phyloP scores from a whole-genome alignment of 2,329 filamentous ascomycete species.

The Macrophomina tecta region DNA sequence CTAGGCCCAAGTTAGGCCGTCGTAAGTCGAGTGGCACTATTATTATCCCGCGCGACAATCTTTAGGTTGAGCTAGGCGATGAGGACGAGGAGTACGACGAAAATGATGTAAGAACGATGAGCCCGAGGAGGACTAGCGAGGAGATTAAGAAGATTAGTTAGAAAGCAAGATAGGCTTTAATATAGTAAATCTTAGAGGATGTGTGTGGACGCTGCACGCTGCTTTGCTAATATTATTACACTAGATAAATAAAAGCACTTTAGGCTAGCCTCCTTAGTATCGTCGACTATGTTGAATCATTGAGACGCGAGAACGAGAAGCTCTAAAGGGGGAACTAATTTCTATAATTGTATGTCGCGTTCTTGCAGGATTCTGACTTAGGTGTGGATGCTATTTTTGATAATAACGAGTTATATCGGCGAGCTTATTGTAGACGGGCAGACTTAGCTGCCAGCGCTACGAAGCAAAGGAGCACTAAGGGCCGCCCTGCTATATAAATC shows the following conservation, averaged over 20 bases:
- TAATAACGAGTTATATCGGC: too few species aligned
- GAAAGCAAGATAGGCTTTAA: conserved; percentile 72
- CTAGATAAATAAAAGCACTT: conserved; percentile 83
- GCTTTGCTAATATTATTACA: conserved; percentile 23
- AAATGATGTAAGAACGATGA: conserved; percentile 92
- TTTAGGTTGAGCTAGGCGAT: too few species aligned
- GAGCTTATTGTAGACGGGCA: too few species aligned
- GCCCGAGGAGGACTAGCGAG: conserved; percentile 85
- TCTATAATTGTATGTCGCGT: conserved; percentile 70
- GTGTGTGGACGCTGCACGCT: background rate
- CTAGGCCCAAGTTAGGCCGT: conserved; percentile 71
- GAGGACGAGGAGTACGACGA: conserved; percentile 79
- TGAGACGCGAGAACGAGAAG: conserved; percentile 94
- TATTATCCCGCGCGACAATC: too few species aligned
- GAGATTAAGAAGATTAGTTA: conserved; percentile 87
- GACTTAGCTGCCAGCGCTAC: too few species aligned
- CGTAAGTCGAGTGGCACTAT: conserved; percentile 83
- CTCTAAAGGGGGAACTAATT: conserved; percentile 97
- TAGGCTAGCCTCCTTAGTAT: conserved; percentile 90
- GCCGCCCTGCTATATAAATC: too few species aligned
- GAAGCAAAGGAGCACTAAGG: too few species aligned
- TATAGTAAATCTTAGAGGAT: conserved; percentile 58
- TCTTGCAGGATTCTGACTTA: too few species aligned
- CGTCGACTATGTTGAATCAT: conserved; percentile 91
- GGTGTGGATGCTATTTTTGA: too few species aligned